phyloP scores from a whole-genome alignment of 441 rosid species.

The Gossypium schwendimanii region DNA sequence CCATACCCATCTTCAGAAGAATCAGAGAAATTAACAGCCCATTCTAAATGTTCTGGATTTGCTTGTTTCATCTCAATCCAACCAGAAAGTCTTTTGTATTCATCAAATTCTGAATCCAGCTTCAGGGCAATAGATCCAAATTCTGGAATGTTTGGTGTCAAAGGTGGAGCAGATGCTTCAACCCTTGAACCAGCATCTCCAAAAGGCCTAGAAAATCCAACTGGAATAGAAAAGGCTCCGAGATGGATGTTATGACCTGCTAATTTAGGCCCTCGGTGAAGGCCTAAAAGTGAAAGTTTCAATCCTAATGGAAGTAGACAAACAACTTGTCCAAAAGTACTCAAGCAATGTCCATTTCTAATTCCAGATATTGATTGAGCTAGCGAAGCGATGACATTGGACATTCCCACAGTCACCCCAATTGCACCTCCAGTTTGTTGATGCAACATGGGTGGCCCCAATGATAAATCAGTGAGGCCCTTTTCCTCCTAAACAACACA shows the following conservation, averaged over 20 bases:
- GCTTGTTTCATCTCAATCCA: conserved; percentile 68
- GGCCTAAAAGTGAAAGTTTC: conserved; percentile 56
- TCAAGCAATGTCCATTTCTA: conserved; percentile 32
- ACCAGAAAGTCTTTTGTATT: conserved; percentile 46
- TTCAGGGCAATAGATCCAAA: conserved; percentile 47
- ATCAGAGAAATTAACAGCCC: conserved; percentile 60
- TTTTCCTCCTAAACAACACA: conserved; percentile 38
- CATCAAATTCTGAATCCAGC: conserved; percentile 60
- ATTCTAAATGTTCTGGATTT: conserved; percentile 34
- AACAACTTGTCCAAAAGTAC: conserved; percentile 63
- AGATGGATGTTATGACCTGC: conserved; percentile 19
- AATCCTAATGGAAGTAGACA: conserved; percentile 48
- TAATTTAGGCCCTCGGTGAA: conserved; percentile 38
- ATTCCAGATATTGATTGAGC: conserved; percentile 52
- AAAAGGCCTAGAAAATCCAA: conserved; percentile 30
- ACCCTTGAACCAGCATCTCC: conserved; percentile 14
- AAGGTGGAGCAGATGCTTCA: conserved; percentile 25
- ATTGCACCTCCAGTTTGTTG: conserved; percentile 52
- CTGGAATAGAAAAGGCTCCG: conserved; percentile 52
- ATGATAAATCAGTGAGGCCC: conserved; percentile 49
- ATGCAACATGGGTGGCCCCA: conserved; percentile 64
- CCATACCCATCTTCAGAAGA: conserved; percentile 54
- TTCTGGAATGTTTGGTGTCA: conserved; percentile 18
- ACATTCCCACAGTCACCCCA: conserved; percentile 53
- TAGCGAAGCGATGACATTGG: conserved; percentile 49